Base-by-base conservation (phyloP, 768 basidiomycete species). In the Hemileccinum rubropunctum region DNA sequence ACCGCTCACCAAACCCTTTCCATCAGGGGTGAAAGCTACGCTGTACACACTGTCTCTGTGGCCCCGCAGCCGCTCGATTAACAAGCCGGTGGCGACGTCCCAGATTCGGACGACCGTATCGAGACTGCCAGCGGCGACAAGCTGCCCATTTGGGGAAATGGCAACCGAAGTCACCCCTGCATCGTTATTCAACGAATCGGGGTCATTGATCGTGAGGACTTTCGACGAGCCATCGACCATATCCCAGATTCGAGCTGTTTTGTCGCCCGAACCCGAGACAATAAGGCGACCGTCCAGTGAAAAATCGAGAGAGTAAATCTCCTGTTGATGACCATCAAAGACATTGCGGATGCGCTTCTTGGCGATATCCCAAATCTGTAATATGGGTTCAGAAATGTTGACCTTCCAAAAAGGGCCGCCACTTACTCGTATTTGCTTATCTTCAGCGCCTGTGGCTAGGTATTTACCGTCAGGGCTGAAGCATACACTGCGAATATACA, bases 291-390 rank as follows among this genome's bases (percentile, higher is more conserved):
- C 93, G 58, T 94, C 89, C n/a, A 76, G 70, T 2, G 91, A 90
- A 70, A 94, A 95, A 67, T 90, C 91, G 55, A 97, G 84, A 1
- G 92, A 91, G 70, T 95, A 95, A 61, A 97, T 93, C 62, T 95
- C 94, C 63, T 92, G 88, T 60, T 83, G 82, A 71, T 97, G 94
- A 5, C 94, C 94, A 56, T 88, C 84, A 59, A 95, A 91, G 10
- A 89, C 73, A 54, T 81, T 84, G 48, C 84, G 80, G 62, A 95
- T 90, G 32, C 80, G 80, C 59, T 86, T 85, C 60, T 83, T 84
- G 40, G 77, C 77, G 58, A 97, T 91, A 60, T 95, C 91, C 94
- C 94, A 97, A 59, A 97, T 91, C 88, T 94, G 44, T 27, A 36
- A 32, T n/a, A 54, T 41, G 15, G 34, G 39, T 47, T 62, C 37